A percentile compares a stretch with the other conserved stretches of the same genome.
phyloP scores from a whole-genome alignment of 1,139 yeast genomes.

The Taphrina deformans region DNA sequence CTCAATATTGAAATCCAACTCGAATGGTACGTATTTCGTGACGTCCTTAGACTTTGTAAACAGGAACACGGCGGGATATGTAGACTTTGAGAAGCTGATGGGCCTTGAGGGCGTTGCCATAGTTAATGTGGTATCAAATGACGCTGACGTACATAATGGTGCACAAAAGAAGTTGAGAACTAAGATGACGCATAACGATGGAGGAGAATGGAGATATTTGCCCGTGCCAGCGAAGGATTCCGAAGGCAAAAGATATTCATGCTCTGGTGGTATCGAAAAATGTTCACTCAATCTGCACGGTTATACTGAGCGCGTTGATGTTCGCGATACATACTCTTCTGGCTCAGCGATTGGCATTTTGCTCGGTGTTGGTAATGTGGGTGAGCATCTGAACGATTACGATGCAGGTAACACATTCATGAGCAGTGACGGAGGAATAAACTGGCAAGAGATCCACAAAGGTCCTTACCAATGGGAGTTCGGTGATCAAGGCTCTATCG shows the following conservation, averaged over 20 bases:
- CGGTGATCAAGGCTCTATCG: slow-evolving; percentile 90
- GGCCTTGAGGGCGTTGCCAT: slow-evolving; percentile 86
- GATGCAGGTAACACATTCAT: slow-evolving; percentile 68
- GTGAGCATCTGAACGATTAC: slow-evolving; percentile 56
- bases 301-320: slow-evolving; percentile 80
- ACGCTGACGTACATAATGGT: slow-evolving; percentile 48
- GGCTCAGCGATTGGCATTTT: slow-evolving; percentile 85
- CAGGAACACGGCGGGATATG: slow-evolving; percentile 70
- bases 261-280: slow-evolving; percentile 52
- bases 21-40: slow-evolving; percentile 93
- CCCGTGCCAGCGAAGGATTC: slow-evolving; percentile 63
- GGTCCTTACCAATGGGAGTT: slow-evolving; percentile 90
- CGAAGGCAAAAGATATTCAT: slow-evolving; percentile 57
- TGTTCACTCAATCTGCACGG: slow-evolving; percentile 90
- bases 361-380: slow-evolving; percentile 89
- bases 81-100: slow-evolving; percentile 82
- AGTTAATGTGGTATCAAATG: slow-evolving; percentile 66
- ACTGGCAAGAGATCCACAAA: slow-evolving; percentile 77
- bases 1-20: slow-evolving; percentile 81
- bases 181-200: slow-evolving; percentile 83
- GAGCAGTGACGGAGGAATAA: slow-evolving; percentile 81
- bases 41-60: slow-evolving; percentile 71
- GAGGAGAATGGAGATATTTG: slow-evolving; percentile 78
- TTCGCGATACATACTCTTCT: slow-evolving; percentile 82
- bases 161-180: slow-evolving; percentile 62